phyloP scores from a whole-genome alignment of 2,329 filamentous ascomycete genomes.

The Neopestalotiopsis sp. region DNA sequence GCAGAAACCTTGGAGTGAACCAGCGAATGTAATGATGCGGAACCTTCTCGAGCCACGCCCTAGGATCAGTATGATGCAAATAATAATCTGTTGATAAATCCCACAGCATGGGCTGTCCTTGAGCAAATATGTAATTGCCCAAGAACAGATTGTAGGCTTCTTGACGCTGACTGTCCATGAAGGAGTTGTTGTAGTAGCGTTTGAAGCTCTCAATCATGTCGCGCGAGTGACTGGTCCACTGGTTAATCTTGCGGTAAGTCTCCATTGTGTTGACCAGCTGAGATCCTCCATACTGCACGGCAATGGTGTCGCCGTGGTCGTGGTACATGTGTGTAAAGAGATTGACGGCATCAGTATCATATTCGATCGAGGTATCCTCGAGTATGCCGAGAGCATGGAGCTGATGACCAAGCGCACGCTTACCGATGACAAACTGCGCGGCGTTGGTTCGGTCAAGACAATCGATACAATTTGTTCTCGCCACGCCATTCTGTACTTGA shows the following conservation, averaged over 20 bases:
- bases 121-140: conserved; percentile 89
- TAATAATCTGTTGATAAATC: conserved; percentile 95
- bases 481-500: conserved; percentile 86
- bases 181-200: conserved; percentile 98
- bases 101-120: conserved; percentile 95
- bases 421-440: conserved; percentile 96
- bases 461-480: conserved; percentile 96
- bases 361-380: conserved; percentile 77
- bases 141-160: conserved; percentile 98
- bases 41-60: conserved; percentile 67
- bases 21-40: conserved; percentile 83
- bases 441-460: conserved; percentile 97
- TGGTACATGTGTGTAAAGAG: conserved; percentile 99
- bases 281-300: conserved; percentile 95
- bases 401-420: conserved; percentile 89
- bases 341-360: conserved; percentile 95
- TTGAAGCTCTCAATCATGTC: conserved; percentile 99
- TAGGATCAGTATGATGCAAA: conserved; percentile 86
- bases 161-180: conserved; percentile 95
- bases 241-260: conserved; percentile 97
- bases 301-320: conserved; percentile 96
- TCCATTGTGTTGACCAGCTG: conserved; percentile 99
- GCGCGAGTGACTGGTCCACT: conserved; percentile 95
- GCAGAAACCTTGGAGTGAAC: conserved; percentile 78
- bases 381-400: conserved; percentile 91